phyloP scores from a whole-genome alignment of 192 early-diverging fungal species.

The Linnemannia zychae region DNA sequence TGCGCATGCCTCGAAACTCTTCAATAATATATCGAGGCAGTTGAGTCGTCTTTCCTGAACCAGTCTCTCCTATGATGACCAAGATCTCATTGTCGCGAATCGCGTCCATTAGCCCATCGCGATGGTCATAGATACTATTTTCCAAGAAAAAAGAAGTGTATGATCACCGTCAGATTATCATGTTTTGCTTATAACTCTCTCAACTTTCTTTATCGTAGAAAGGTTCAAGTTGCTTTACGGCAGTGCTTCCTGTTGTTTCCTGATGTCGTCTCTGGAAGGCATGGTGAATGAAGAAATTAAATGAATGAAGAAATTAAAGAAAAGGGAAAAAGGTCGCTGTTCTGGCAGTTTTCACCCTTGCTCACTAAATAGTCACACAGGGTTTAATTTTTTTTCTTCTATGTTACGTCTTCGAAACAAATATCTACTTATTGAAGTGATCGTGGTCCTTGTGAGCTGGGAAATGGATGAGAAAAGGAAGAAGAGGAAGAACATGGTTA shows the following conservation, averaged over 20 bases:
- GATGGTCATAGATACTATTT: conserved; percentile 51
- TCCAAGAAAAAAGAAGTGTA: too few species aligned
- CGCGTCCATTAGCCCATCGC: conserved; percentile 74
- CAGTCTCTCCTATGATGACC: conserved; percentile 95
- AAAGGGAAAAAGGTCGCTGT: neutral
- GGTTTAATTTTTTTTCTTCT: neutral
- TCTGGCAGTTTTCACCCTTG: neutral
- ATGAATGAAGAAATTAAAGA: too few species aligned
- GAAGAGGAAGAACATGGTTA: neutral
- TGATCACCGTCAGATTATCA: too few species aligned
- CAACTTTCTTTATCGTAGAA: too few species aligned
- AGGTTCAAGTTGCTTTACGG: conserved; percentile 28
- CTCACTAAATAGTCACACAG: neutral
- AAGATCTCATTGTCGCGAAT: conserved; percentile 89
- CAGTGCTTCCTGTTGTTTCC: conserved; percentile 39
- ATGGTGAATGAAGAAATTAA: conserved; percentile 11
- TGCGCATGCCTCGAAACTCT: conserved; percentile 58
- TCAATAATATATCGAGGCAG: conserved; percentile 86
- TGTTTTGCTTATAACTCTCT: neutral
- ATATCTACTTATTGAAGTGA: conserved; percentile 49
- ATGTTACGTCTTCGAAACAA: neutral
- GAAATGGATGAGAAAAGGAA: neutral
- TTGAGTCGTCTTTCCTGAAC: conserved; percentile 91
- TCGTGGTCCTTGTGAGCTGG: conserved; percentile 60
- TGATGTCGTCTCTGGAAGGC: conserved; percentile 26